Conservation (phyloP, 2,329 filamentous ascomycete genomes). For the Corinectria fuckeliana region DNA sequence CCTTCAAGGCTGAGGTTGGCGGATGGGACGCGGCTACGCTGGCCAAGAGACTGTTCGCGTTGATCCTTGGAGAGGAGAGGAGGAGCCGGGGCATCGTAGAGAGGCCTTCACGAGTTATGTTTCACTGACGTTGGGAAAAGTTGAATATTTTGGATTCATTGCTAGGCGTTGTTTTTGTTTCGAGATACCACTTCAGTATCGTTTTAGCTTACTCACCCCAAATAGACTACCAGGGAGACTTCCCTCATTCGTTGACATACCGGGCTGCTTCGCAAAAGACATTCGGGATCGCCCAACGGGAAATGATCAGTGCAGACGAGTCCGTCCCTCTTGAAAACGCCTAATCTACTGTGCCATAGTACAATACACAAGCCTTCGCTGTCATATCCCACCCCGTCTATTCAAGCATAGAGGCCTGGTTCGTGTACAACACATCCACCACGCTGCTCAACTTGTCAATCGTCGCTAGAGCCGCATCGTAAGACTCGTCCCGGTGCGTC, state of each 20-base stretch:
- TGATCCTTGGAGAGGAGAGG: slow-evolving; percentile 58
- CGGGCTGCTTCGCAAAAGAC: neutral
- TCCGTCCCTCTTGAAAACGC: slow-evolving; percentile 39
- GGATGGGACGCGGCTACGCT: slow-evolving; percentile 58
- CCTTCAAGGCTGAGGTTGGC: slow-evolving; percentile 55
- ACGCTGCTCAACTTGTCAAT: slow-evolving; percentile 98
- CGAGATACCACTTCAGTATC: slow-evolving; percentile 33
- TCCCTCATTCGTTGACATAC: neutral
- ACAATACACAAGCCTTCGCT: slow-evolving; percentile 33
- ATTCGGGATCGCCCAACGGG: slow-evolving; percentile 13
- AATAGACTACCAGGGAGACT: slow-evolving; percentile 5
- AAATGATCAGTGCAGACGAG: slow-evolving; percentile 32
- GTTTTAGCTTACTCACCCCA: slow-evolving; percentile 18
- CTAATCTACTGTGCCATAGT: slow-evolving; percentile 43
- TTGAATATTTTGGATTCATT: slow-evolving; percentile 29
- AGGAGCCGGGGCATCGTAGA: slow-evolving; percentile 28
- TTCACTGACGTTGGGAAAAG: slow-evolving; percentile 37
- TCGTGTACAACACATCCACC: slow-evolving; percentile 96
- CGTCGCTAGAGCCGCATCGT: slow-evolving; percentile 91
- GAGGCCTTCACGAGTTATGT: slow-evolving; percentile 36
- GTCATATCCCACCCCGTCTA: slow-evolving; percentile 50
- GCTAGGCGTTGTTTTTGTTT: slow-evolving; percentile 31
- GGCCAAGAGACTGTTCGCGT: slow-evolving; percentile 58
- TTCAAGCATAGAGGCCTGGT: slow-evolving; percentile 95
- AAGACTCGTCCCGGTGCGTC: slow-evolving; percentile 89